phyloP scores from a whole-genome alignment of 192 early-diverging fungal genomes.

The Thamnidium elegans region DNA sequence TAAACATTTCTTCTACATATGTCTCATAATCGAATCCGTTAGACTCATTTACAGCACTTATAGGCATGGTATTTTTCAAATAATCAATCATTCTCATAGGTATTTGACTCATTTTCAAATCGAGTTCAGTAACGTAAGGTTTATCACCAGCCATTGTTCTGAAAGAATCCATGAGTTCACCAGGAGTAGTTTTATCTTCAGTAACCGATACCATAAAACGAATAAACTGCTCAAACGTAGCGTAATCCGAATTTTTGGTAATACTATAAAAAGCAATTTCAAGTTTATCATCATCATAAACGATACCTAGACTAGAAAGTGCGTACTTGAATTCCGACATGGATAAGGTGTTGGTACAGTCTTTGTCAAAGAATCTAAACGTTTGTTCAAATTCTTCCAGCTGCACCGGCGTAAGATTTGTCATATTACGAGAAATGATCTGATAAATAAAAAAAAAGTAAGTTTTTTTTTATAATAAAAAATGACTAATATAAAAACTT shows the following conservation, averaged over 20 bases:
- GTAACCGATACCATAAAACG: conserved; percentile 80
- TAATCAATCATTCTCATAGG: conserved; percentile 69
- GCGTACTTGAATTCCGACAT: conserved; percentile 83
- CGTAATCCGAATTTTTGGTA: conserved; percentile 57
- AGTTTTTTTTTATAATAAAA: neutral
- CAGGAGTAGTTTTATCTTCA: conserved; percentile 87
- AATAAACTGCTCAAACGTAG: conserved; percentile 89
- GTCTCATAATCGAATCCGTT: conserved; percentile 78
- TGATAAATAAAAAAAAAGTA: conserved; percentile 23
- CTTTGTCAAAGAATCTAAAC: conserved; percentile 91
- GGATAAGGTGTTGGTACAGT: conserved; percentile 75
- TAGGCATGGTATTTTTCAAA: conserved; percentile 75
- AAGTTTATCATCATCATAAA: conserved; percentile 76
- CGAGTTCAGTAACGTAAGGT: conserved; percentile 80
- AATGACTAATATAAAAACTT: conserved; percentile 3
- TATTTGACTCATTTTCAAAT: conserved; percentile 79
- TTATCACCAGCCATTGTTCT: conserved; percentile 82
- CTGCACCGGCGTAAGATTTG: conserved; percentile 89
- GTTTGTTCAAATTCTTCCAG: conserved; percentile 90
- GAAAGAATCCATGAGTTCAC: conserved; percentile 86
- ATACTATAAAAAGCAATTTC: conserved; percentile 62
- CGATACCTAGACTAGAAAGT: conserved; percentile 73
- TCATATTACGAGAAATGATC: conserved; percentile 88
- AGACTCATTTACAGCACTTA: conserved; percentile 33
- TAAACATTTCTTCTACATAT: conserved; percentile 68